phyloP scores from a whole-genome alignment of 140 eudicot species.

The Erigeron philadelphicus region DNA sequence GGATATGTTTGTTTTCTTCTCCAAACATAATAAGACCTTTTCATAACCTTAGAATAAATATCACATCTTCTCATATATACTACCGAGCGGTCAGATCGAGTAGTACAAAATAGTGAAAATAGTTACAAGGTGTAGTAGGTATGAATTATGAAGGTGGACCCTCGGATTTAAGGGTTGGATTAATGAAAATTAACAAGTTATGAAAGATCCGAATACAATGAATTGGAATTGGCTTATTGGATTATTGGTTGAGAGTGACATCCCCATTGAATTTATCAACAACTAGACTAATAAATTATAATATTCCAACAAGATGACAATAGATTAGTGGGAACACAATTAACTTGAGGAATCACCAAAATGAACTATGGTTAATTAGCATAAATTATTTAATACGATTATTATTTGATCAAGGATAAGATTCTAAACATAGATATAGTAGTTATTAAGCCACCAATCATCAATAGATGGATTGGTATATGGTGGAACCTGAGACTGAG shows the following conservation, averaged over 20 bases:
- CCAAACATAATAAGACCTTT: no score
- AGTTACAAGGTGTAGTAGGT: background rate
- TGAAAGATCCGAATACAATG: background rate
- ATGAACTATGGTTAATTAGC: background rate
- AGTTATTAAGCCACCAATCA: no score
- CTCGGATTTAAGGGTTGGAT: background rate
- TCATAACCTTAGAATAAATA: no score
- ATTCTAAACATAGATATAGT: no score
- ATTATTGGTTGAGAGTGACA: conserved; percentile 9
- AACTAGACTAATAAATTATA: background rate
- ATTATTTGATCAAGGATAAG: background rate
- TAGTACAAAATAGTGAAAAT: no score
- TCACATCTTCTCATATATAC: no score
- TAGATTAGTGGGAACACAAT: background rate
- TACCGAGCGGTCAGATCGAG: no score
- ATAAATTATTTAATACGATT: background rate
- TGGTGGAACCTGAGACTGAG: no score
- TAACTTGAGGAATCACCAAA: background rate
- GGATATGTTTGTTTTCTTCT: no score
- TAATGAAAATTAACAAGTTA: background rate
- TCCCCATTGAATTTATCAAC: conserved; percentile 3
- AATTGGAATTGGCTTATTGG: background rate
- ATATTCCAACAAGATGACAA: background rate
- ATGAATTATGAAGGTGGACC: background rate
- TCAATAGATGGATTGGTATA: no score